Evolutionary conservation across 306 rosid species (phyloP).

Genomic region (Fagus crenata): DNA sequence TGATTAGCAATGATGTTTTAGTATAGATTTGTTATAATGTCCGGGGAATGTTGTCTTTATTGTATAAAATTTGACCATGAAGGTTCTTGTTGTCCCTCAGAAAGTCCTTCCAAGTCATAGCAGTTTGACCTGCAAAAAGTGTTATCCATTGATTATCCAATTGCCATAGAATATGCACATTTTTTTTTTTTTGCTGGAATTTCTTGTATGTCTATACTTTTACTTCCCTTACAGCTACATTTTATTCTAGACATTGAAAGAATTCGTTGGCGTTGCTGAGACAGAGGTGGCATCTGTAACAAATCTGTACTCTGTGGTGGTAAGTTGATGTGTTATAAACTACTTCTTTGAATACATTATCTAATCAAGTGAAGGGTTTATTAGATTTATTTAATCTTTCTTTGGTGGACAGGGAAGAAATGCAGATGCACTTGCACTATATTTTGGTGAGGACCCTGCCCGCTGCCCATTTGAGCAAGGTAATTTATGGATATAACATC

Average conservation of each 20-base stretch:
- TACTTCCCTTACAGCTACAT: constrained; percentile 23
- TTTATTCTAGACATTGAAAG: constrained; percentile 67
- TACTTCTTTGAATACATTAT: constrained; percentile 21
- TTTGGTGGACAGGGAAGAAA: constrained; percentile 79
- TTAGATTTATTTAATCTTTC: background rate
- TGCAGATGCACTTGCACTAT: constrained; percentile 89
- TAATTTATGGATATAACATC: constrained; percentile 36
- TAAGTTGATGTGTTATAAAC: constrained; percentile 34
- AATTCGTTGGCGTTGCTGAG: constrained; percentile 67
- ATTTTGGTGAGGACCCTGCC: constrained; percentile 94
- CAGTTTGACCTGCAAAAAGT: background rate
- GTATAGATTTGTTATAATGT: background rate
- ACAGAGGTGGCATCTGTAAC: constrained; percentile 76
- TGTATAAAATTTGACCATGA: background rate
- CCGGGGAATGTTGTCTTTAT: background rate
- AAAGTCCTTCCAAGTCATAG: background rate
- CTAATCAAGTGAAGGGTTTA: background rate
- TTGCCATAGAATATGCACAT: background rate
- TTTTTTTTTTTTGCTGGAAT: background rate
- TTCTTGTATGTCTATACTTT: background rate
- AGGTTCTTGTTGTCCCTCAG: background rate
- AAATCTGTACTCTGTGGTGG: constrained; percentile 76
- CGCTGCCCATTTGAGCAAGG: constrained; percentile 95
- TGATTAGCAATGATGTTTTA: background rate
- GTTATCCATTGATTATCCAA: background rate